A percentile compares a stretch with the other conserved stretches of the same genome.
Evolutionary conservation across 768 basidiomycete species (phyloP).

Genomic region (Pholiota microspora): DNA sequence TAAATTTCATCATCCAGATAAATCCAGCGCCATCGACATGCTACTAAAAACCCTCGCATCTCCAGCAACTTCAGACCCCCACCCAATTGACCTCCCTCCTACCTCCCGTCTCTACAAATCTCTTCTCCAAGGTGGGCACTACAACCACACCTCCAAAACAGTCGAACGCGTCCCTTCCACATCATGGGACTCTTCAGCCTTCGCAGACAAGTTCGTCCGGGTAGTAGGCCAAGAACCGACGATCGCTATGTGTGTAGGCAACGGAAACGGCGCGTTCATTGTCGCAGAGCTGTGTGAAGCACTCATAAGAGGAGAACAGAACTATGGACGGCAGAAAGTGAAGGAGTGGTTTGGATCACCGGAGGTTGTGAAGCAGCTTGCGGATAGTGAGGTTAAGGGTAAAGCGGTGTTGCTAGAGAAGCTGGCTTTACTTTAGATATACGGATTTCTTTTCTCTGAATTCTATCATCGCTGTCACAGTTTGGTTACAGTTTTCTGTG

Average conservation of each 20-base stretch:
- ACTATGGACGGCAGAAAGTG: slow-evolving; percentile 41
- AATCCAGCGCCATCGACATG: slow-evolving; percentile 55
- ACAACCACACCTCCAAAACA: slow-evolving; percentile 55
- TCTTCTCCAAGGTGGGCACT: slow-evolving; percentile 90
- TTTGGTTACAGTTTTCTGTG: no score
- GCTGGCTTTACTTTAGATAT: slow-evolving; percentile 29
- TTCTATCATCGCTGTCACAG: no score
- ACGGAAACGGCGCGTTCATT: slow-evolving; percentile 69
- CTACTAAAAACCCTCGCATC: slow-evolving; percentile 57
- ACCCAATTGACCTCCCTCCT: slow-evolving; percentile 81
- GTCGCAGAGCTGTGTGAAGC: slow-evolving; percentile 71
- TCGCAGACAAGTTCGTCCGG: slow-evolving; percentile 58
- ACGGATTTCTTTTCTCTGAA: no score
- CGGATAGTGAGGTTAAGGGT: slow-evolving; percentile 63
- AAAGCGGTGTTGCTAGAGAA: slow-evolving; percentile 67
- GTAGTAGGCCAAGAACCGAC: slow-evolving; percentile 50
- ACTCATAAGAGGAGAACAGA: slow-evolving; percentile 34
- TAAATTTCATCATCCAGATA: slow-evolving; percentile 50
- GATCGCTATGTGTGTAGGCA: slow-evolving; percentile 55
- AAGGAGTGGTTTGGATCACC: slow-evolving; percentile 55
- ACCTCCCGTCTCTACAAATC: slow-evolving; percentile 85
- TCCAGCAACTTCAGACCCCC: slow-evolving; percentile 58
- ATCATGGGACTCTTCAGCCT: slow-evolving; percentile 54
- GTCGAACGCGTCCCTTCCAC: slow-evolving; percentile 45
- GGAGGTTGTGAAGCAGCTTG: slow-evolving; percentile 45